A percentile compares a stretch with the other conserved stretches of the same genome.
phyloP scores from a whole-genome alignment of 805 yeast genomes.

The Metschnikowia aberdeeniae region DNA sequence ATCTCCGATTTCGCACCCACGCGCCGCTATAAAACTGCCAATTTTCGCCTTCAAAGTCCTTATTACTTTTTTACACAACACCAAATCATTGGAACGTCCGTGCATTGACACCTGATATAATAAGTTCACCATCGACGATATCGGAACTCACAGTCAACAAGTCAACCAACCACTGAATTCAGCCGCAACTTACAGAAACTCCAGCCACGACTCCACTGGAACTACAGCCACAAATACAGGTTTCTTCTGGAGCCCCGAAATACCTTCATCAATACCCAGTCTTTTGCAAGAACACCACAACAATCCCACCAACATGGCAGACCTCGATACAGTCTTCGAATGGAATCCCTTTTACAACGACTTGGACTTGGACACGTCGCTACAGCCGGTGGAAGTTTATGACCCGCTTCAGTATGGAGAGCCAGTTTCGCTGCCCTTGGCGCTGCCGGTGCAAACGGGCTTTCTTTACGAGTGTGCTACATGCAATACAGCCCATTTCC shows the following conservation, averaged over 20 bases:
- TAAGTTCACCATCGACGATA: too few species aligned
- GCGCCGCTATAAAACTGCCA: too few species aligned
- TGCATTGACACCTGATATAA: too few species aligned
- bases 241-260: too few species aligned
- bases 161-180: neutral
- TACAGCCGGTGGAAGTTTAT: neutral
- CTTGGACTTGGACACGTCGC: constrained; percentile 2
- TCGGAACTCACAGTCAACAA: too few species aligned
- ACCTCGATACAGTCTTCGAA: constrained; percentile 9
- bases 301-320: neutral
- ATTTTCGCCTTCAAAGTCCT: too few species aligned
- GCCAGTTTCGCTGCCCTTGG: neutral
- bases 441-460: neutral
- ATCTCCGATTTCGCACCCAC: too few species aligned
- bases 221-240: too few species aligned
- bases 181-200: neutral
- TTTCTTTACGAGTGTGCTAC: constrained; percentile 18
- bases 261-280: neutral
- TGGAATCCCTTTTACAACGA: constrained; percentile 20
- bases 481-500: constrained; percentile 17
- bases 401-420: constrained; percentile 1
- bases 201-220: too few species aligned
- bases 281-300: neutral
- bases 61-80: too few species aligned
- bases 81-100: too few species aligned